phyloP scores from a whole-genome alignment of 257 asterid genomes.

The Solanum ahanhuiri region DNA sequence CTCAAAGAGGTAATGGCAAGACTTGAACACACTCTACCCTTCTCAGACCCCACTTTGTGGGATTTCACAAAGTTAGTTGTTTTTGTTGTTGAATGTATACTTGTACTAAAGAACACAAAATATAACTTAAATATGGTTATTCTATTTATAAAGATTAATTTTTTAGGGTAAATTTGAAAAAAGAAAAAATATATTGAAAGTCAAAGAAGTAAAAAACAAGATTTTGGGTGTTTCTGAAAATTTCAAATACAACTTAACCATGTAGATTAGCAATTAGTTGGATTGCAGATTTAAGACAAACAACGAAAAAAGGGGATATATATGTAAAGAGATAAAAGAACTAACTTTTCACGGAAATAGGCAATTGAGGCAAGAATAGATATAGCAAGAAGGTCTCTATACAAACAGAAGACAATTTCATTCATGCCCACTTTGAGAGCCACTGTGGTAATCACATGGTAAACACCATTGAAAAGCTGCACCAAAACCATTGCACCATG shows the following conservation, averaged over 20 bases:
- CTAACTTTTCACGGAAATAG: slow-evolving; percentile 80
- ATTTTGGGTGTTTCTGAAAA: background rate
- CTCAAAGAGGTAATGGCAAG: background rate
- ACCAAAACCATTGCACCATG: slow-evolving; percentile 81
- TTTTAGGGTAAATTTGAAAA: too few species aligned
- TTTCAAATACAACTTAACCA: background rate
- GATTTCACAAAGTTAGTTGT: background rate
- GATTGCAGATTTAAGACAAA: background rate
- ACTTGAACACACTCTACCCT: background rate
- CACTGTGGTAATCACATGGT: slow-evolving; percentile 86
- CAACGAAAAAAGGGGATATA: background rate
- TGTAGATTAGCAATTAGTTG: background rate
- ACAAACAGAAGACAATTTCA: slow-evolving; percentile 86
- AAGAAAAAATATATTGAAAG: background rate
- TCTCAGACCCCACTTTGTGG: background rate
- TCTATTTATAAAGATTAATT: too few species aligned
- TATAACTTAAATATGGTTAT: background rate
- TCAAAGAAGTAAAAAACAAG: background rate
- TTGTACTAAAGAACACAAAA: background rate
- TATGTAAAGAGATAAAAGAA: background rate
- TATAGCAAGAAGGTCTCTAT: slow-evolving; percentile 74
- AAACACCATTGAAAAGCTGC: slow-evolving; percentile 67
- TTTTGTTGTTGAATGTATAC: too few species aligned
- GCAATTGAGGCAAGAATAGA: slow-evolving; percentile 86
- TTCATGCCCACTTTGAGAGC: slow-evolving; percentile 91